These are phyloP conservation scores for Citrus sinensis DNA, from an alignment of 345 rosid species.

Conservation along the genomic window DNA sequence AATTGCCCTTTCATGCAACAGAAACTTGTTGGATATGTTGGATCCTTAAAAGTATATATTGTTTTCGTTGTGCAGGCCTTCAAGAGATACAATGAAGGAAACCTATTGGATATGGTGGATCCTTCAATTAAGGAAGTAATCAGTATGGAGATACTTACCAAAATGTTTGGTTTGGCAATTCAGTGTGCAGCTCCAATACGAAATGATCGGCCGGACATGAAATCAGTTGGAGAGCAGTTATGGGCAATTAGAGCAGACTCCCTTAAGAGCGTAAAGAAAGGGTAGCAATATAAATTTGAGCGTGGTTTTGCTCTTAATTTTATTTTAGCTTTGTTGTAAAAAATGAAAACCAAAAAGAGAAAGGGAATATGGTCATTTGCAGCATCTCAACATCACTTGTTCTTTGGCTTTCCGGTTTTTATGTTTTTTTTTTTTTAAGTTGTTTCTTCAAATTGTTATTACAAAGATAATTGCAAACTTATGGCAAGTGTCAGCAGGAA, in stretches of 20 bases:
- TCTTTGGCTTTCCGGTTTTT: neutral
- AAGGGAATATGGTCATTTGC: neutral
- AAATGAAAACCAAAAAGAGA: neutral
- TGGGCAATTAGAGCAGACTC: constrained; percentile 88
- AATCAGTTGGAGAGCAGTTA: constrained; percentile 69
- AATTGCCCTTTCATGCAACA: neutral
- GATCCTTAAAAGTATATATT: neutral
- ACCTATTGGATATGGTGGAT: constrained; percentile 53
- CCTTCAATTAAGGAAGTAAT: constrained; percentile 56
- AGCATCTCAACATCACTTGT: neutral
- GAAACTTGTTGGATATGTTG: neutral
- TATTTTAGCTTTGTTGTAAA: neutral
- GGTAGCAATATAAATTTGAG: constrained; percentile 2
- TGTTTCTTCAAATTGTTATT: neutral
- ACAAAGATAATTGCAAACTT: neutral
- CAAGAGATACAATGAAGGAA: constrained; percentile 62
- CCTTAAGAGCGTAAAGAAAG: constrained; percentile 38
- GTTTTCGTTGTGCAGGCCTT: constrained; percentile 54
- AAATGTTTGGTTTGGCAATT: constrained; percentile 72
- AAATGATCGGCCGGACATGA: constrained; percentile 83
- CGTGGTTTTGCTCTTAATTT: neutral
- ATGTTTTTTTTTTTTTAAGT: neutral
- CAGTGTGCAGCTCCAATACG: constrained; percentile 85
- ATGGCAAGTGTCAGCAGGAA: neutral
- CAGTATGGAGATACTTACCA: constrained; percentile 41